Evolutionary conservation across 148 eudicot genomes (phyloP).

Genomic region (Pharnaceum exiguum): DNA sequence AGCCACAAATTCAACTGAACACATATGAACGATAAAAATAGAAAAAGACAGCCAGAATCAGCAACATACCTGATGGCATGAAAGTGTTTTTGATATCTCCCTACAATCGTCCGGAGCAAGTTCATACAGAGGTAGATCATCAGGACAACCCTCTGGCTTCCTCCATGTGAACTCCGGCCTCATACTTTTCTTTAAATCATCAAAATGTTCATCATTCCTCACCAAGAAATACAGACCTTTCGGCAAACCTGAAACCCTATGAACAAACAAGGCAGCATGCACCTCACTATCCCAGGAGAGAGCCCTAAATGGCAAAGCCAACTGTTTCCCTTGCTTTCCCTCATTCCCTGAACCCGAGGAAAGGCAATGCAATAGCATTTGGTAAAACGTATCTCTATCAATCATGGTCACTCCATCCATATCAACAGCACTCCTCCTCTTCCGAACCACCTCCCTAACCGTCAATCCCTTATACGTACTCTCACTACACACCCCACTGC

Average conservation of each 20-base stretch:
- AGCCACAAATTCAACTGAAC: not conserved
- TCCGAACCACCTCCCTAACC: slow-evolving; percentile 65
- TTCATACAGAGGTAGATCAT: slow-evolving; percentile 71
- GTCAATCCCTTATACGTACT: slow-evolving; percentile 56
- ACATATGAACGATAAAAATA: not conserved
- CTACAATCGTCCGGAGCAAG: slow-evolving; percentile 55
- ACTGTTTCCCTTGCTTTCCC: slow-evolving; percentile 59
- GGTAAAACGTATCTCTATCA: slow-evolving; percentile 63
- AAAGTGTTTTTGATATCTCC: slow-evolving; percentile 61
- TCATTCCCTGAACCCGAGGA: slow-evolving; percentile 58
- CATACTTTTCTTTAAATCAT: slow-evolving; percentile 54
- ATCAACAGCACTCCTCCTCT: slow-evolving; percentile 89
- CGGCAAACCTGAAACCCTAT: slow-evolving; percentile 70
- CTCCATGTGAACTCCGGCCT: slow-evolving; percentile 71
- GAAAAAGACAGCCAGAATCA: not conserved
- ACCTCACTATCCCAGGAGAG: slow-evolving; percentile 87
- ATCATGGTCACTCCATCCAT: slow-evolving; percentile 76
- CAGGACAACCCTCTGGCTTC: slow-evolving; percentile 89
- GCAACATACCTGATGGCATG: slow-evolving; percentile 78
- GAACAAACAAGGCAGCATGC: slow-evolving; percentile 85
- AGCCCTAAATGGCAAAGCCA: slow-evolving; percentile 85
- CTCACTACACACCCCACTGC: slow-evolving; percentile 53
- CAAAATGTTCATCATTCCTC: slow-evolving; percentile 77
- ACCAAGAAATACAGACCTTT: slow-evolving; percentile 87
- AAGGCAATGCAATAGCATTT: slow-evolving; percentile 83